Base-by-base conservation (phyloP, 2,329 filamentous ascomycete genomes). In the Acarospora socialis region DNA sequence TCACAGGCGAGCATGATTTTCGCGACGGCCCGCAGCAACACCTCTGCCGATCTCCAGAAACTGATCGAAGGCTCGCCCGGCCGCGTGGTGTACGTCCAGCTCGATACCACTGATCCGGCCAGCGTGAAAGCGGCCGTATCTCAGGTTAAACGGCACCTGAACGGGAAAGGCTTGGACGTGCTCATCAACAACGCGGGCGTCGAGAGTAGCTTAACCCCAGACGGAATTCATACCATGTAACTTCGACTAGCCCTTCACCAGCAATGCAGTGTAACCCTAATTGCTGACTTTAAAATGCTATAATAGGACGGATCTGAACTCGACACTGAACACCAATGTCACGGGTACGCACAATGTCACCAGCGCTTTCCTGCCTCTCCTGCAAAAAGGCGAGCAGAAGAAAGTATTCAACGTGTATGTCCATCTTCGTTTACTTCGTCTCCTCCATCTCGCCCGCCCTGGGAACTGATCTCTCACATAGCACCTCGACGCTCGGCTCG, bases 151-250 rank as follows among this genome's bases (percentile, higher is more conserved):
- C 26, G 32, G 4, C 42, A 43, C 3, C 41, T 63, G 1, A 39
- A 43, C 10, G 59, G 49, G 3, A 52, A 51, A 7, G 60, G 59
- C 0, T 46, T 66, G 0, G 63, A 66, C 39, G 55, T 64, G 5
- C 36, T 66, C 17, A 50, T 63, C 34, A 63, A 64, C 43, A 63
- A 63, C 43, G 60, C 57, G 0, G 61, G 58, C 1, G 38, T 52
- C n/a, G n/a, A n/a, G n/a, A n/a, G n/a, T n/a, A n/a, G n/a, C n/a
- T n/a, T n/a, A n/a, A n/a, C n/a, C n/a, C n/a, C n/a, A n/a, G n/a
- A n/a, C n/a, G n/a, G n/a, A n/a, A n/a, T n/a, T n/a, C n/a, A n/a
- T n/a, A n/a, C n/a, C n/a, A n/a, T 21, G 7, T 21, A 1, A 14
- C 7, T 30, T 21, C 5, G 21, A 22, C 12, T 22, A 4, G 13